Percentiles rank a stretch among this genome's conserved stretches.
These are phyloP conservation scores for Physcomitrium patens DNA, from an alignment of 225 moss, liverwort and hornwort genomes.

Conservation along the genomic window DNA sequence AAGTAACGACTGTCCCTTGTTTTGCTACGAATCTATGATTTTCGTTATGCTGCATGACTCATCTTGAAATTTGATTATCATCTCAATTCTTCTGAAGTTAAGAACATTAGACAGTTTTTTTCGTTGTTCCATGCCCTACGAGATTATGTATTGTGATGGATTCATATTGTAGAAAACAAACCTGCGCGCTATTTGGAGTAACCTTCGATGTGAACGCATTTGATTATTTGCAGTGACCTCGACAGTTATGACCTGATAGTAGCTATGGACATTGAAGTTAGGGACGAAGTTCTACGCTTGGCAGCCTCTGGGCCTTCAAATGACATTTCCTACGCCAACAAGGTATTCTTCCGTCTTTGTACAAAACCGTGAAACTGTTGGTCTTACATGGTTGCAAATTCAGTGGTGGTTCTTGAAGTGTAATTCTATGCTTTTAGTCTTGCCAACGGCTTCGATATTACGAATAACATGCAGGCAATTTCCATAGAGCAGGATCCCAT, in stretches of 20 bases:
- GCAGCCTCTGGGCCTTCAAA: conserved; percentile 30
- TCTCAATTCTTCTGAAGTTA: not conserved
- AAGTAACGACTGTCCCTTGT: not conserved
- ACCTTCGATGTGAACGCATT: not conserved
- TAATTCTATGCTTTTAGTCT: not conserved
- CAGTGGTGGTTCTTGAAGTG: not conserved
- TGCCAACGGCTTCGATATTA: not conserved
- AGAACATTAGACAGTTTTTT: conserved; percentile 9
- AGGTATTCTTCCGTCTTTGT: conserved; percentile 34
- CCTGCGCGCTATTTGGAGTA: conserved; percentile 2
- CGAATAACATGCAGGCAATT: not conserved
- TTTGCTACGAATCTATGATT: not conserved
- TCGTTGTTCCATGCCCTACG: not conserved
- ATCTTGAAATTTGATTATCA: conserved; percentile 2
- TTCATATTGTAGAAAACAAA: not conserved
- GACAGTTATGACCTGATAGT: conserved; percentile 67
- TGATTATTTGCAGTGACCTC: conserved; percentile 56
- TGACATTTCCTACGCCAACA: conserved; percentile 43
- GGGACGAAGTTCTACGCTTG: conserved; percentile 52
- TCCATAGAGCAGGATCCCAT: not conserved
- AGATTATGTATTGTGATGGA: conserved; percentile 13
- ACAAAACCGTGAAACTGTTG: not conserved
- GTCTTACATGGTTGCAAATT: not conserved
- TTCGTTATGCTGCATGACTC: not conserved
- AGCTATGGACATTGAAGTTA: conserved; percentile 59